Base-by-base conservation (phyloP, 2,329 filamentous ascomycete genomes). In the Ascochyta rabiei region DNA sequence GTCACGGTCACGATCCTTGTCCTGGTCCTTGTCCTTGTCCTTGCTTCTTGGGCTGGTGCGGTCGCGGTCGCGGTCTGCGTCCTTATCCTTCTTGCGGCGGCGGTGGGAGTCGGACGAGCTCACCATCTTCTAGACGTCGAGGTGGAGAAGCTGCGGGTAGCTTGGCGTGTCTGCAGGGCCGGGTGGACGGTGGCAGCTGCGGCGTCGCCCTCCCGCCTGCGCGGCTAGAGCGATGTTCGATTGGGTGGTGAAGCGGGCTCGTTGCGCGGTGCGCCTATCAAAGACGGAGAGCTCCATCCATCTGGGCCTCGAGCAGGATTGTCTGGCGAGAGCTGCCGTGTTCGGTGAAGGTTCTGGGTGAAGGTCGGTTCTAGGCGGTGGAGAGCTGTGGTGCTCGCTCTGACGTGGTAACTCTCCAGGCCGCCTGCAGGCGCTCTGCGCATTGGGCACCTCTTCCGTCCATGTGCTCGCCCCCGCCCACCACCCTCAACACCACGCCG, bases 1-100 rank as follows among this genome's bases (percentile, higher is more conserved):
- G n/a, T n/a, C n/a, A 23, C 21, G 21, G 49, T 68, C 70, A 58
- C 66, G 66, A 21, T 68, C 52, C 49, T 56, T 61, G 58, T 55
- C 68, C 55, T 63, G 67, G 54, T 70, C 68, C 18, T 55, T 53
- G 39, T 68, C 63, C 21, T 57, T 53, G 49, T 72, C 68, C 59
- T 64, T 68, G 65, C 13, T 45, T 26, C 38, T 13, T 8, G 31
- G 42, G 42, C 42, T 45, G 30, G n/a, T 37, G 39, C 38, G 47
- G 23, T 38, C 28, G 16, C 30, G 26, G 18, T 52, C 48, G 15
- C 41, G 34, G 26, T 49, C 46, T 26, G 15, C 10, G 35, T 55
- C 52, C 30, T 49, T 45, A 42, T 72, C 73, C 58, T 75, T 76
- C 51, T 69, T 74, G 60, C 73, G 73, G 56, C 75, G 75, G 48